Base-by-base conservation (phyloP, 169 alveolate species). In the Eimeria praecox region DNA sequence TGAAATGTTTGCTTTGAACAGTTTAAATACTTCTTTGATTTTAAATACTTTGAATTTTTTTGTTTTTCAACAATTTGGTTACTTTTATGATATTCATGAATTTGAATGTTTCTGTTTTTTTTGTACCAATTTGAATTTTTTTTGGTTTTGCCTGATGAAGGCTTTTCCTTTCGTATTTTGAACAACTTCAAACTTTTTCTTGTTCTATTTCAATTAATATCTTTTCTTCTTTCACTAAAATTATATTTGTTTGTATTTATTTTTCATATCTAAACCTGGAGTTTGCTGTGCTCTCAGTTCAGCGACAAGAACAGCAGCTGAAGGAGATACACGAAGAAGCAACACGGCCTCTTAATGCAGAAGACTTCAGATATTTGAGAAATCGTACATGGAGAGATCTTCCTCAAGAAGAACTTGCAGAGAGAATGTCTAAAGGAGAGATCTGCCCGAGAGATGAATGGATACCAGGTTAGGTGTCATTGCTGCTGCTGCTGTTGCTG, bases 391-490 rank as follows among this genome's bases (percentile, higher is more conserved):
- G 96, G 96, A 69, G 44, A 49, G 96, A 94, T 42, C 66, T 94
- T 18, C 96, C 96, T 3, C 88, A 22, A 18, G 96, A 35, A 12
- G 95, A 94, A 69, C 85, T 94, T 5, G 95, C 94, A 18, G 96
- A 94, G 52, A 24, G 96, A 22, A 83, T 94, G 78, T 83, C 92
- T 27, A 94, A 94, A 42, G 96, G 96, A 24, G 96, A 94, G 56
- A 94, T 94, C 30, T 89, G 94, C 73, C 96, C 96, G 14, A 83
- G 96, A 52, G 94, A 94, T 0, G 96, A 94, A 52, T 94, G 96
- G 96, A 54, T 94, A 1, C 96, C 96, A 0, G 96, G 96, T 94
- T 85, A 35, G 56, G 18, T 16, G 77, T 16, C 20, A 22, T 38
- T 40, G 82, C 52, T 64, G 2, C 12, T 46, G 8, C 46, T 33